A percentile compares a stretch with the other conserved stretches of the same genome.
Conservation (phyloP, 768 basidiomycete genomes). For the Omphalotus guepiniiformis region DNA sequence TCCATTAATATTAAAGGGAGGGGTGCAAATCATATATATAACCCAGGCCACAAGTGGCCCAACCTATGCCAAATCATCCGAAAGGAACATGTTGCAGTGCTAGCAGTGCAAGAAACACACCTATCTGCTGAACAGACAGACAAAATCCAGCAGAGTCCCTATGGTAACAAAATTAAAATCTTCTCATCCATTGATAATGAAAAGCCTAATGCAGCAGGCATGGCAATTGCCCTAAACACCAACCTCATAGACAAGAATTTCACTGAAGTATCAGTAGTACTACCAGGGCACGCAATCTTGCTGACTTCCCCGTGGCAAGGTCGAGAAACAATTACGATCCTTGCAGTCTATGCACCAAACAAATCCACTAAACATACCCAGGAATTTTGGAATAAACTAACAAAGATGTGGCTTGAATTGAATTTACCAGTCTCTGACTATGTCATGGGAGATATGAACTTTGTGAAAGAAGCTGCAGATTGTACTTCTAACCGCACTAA, state of each 20-base stretch:
- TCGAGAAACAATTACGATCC: neutral
- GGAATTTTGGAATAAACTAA: constrained; percentile 14
- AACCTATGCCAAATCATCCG: constrained; percentile 10
- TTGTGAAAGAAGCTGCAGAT: constrained; percentile 3
- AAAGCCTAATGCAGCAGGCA: constrained; percentile 5
- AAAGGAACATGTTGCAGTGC: constrained; percentile 10
- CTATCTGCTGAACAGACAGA: constrained; percentile 7
- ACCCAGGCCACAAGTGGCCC: constrained; percentile 13
- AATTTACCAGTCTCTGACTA: constrained; percentile 10
- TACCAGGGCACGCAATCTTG: constrained; percentile 7
- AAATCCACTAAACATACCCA: neutral
- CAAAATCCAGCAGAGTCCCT: constrained; percentile 1
- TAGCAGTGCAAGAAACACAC: constrained; percentile 15
- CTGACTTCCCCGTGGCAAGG: constrained; percentile 10
- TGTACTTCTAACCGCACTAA: neutral
- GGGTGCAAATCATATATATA: neutral
- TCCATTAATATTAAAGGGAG: constrained; percentile 16
- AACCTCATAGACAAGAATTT: constrained; percentile 7
- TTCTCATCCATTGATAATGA: constrained; percentile 3
- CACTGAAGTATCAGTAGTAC: neutral
- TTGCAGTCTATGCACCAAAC: constrained; percentile 19
- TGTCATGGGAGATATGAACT: constrained; percentile 6
- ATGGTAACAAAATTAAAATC: neutral
- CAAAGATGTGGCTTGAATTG: neutral
- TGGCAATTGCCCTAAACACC: constrained; percentile 16